Conservation (phyloP, 2,329 filamentous ascomycete species). For the Aspergillus sp. region DNA sequence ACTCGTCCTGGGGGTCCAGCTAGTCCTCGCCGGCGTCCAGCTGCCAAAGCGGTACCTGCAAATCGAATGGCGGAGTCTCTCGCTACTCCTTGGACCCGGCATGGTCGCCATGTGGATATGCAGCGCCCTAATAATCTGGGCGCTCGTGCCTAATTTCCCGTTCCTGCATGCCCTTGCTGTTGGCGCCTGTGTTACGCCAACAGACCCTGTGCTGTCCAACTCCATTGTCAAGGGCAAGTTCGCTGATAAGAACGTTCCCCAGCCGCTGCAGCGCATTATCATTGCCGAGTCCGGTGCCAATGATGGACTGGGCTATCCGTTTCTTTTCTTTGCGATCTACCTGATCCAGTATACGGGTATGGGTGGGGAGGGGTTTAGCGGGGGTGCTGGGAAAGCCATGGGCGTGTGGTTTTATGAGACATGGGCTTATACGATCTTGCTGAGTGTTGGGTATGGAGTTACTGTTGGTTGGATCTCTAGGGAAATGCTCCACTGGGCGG, state of each 20-base stretch:
- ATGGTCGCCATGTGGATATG: conserved; percentile 86
- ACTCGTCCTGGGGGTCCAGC: conserved; percentile 84
- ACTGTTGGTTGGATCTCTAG: conserved; percentile 79
- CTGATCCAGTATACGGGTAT: conserved; percentile 72
- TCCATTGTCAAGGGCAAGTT: conserved; percentile 93
- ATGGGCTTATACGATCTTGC: conserved; percentile 76
- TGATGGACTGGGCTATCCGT: conserved; percentile 85
- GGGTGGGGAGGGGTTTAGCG: conserved; percentile 54
- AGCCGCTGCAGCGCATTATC: conserved; percentile 75
- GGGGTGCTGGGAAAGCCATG: conserved; percentile 67
- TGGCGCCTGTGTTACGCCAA: conserved; percentile 86
- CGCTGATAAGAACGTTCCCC: conserved; percentile 85
- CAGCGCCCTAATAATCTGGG: conserved; percentile 78
- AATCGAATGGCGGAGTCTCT: conserved; percentile 74
- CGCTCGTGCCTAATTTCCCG: conserved; percentile 66
- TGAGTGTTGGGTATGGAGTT: conserved; percentile 76
- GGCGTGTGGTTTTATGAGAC: conserved; percentile 83
- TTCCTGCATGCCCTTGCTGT: conserved; percentile 79
- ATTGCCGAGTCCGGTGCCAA: conserved; percentile 84
- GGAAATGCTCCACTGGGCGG: conserved; percentile 78
- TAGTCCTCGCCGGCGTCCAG: conserved; percentile 85
- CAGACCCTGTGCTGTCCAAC: conserved; percentile 83
- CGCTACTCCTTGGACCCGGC: conserved; percentile 74
- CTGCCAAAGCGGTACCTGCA: conserved; percentile 78
- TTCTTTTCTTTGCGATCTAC: conserved; percentile 81